Evolutionary conservation across 805 yeast genomes (phyloP), one percentile per base, ranked within the genome.

Genomic region (Pichia membranifaciens): DNA sequence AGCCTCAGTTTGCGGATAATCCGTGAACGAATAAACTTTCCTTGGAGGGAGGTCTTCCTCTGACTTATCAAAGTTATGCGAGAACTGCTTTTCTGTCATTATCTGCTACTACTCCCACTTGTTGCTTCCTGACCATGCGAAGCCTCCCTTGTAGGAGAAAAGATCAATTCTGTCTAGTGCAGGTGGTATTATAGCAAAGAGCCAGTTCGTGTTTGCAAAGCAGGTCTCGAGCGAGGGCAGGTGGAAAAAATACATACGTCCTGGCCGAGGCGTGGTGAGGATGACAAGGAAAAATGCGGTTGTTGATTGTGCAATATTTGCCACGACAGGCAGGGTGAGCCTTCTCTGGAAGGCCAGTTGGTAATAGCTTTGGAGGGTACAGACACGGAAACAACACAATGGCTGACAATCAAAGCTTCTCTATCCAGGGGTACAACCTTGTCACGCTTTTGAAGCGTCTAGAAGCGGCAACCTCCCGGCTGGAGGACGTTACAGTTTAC

Each of bases 381-480:
- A 25, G 29, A 25, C 29, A 25, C 29, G 7, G 10, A 10, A 8
- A 25, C 7, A 8, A 25, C 18, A 31, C 31, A 38, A 47, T 47
- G 50, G 9, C 45, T 10, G 48, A 44, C 13, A 48, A 48, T 22
- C 51, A 51, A 16, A 45, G 73, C 53, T 69, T 75, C 59, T 74
- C 76, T 50, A 77, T 83, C 48, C 93, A 84, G 59, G 95, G 95
- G n/a, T 87, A 83, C 72, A 89, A 87, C 61, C 73, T 89, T 53
- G 86, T 86, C 38, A 89, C 96, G 40, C 75, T 89, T 47, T 69
- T 83, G 67, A 83, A 83, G 65, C 71, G 84, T 76, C 74, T 89
- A 57, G 97, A 89, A 65, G 91, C 95, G 15, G 96, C 96, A 32
- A 87, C 97, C 9, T 83, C 96, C 5, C 80, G 97, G 42, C 78